Evolutionary conservation across 495 filamentous ascomycete species (phyloP).

Genomic region (Aspergillus kassunensis): DNA sequence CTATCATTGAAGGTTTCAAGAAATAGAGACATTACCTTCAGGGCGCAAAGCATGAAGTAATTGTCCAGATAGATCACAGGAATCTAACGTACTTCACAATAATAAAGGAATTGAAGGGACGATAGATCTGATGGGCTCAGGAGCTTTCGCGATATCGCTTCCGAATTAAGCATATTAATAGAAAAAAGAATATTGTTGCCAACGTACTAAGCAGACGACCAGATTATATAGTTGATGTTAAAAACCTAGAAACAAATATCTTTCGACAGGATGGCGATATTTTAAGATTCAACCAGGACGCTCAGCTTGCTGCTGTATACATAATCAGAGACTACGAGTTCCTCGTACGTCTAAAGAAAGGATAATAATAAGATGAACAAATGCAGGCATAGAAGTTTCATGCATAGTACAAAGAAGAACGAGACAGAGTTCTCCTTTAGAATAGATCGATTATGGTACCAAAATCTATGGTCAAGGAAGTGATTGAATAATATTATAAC

Average conservation of each 20-base stretch:
- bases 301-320: background rate
- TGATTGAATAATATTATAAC: background rate
- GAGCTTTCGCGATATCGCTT: background rate
- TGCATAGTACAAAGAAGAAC: background rate
- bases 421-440: background rate
- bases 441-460: background rate
- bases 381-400: background rate
- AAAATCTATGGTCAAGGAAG: background rate
- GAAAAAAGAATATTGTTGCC: background rate
- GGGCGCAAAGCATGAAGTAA: background rate
- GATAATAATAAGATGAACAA: background rate
- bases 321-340: background rate
- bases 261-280: background rate
- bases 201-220: background rate
- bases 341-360: no score
- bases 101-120: background rate
- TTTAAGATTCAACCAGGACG: background rate
- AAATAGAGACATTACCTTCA: slow-evolving; percentile 3
- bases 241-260: background rate
- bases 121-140: background rate
- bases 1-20: slow-evolving; percentile 6
- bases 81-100: background rate
- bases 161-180: background rate
- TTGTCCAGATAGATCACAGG: background rate
- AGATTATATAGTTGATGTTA: background rate